Evolutionary conservation across 257 asterid genomes (phyloP).

Genomic region (Jasminum sambac): DNA sequence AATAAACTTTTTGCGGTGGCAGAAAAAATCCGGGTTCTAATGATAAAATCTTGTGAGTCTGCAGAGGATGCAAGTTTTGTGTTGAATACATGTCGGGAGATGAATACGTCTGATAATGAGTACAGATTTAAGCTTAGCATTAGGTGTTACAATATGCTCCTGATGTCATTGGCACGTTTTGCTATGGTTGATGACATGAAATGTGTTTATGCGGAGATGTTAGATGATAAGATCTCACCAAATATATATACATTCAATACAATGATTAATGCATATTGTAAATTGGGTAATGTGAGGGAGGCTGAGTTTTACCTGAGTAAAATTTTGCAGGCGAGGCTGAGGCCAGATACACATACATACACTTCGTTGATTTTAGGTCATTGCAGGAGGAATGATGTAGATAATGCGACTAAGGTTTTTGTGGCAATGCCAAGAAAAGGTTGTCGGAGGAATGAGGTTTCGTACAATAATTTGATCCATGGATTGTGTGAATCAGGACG

Average conservation of each 20-base stretch:
- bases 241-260: conserved; percentile 75
- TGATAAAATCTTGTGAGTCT: conserved; percentile 57
- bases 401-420: conserved; percentile 49
- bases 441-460: conserved; percentile 63
- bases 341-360: conserved; percentile 68
- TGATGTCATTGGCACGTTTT: conserved; percentile 61
- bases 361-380: conserved; percentile 76
- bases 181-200: conserved; percentile 59
- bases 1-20: conserved; percentile 45
- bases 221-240: conserved; percentile 57
- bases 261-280: conserved; percentile 67
- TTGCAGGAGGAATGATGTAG: conserved; percentile 62
- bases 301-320: conserved; percentile 55
- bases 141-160: conserved; percentile 54
- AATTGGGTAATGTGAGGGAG: conserved; percentile 60
- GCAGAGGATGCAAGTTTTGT: conserved; percentile 41
- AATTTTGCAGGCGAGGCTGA: conserved; percentile 62
- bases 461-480: conserved; percentile 65
- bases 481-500: conserved; percentile 64
- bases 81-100: conserved; percentile 40
- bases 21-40: conserved; percentile 43
- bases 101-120: conserved; percentile 39
- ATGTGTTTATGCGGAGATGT: conserved; percentile 56
- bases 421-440: conserved; percentile 53
- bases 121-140: conserved; percentile 45